Base-by-base conservation (phyloP, 1,284 basidiomycete species). In the Trametes versicolor region DNA sequence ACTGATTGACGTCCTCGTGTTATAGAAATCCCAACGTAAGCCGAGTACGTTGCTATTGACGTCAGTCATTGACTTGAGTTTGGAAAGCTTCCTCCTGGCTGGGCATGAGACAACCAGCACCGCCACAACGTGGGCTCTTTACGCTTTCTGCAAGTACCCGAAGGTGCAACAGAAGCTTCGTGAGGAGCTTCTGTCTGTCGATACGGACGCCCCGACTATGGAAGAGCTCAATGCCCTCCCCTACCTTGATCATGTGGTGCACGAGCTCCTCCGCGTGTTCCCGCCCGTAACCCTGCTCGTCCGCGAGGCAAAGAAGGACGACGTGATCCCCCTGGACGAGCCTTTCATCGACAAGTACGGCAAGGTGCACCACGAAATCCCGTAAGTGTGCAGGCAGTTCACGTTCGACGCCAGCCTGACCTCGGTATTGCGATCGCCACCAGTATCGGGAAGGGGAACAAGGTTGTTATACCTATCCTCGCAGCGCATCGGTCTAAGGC, bases 41-140 rank as follows among this genome's bases (percentile, higher is more conserved):
- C 21, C 43, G 10, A 47, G 13, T 36, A 29, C 5, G 9, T 15
- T 29, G 4, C 6, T 15, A 17, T 13, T 4, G 5, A 6, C 36
- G 12, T 21, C 36, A 10, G 4, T 7, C 32, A 8, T 25, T 55
- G 10, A 43, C 34, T 41, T n/a, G 25, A 17, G 19, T 4, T 17
- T n/a, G 15, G 1, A n/a, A 2, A 74, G 73, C 4, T 89, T 89
- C 76, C 72, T 92, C 1, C 78, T 87, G 4, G 88, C 88, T 4
- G 94, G 94, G 0, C 91, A 95, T 75, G 94, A 95, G 74, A 95
- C 94, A 0, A 82, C 81, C 9, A 67, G 65, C 34, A 71, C 75
- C 3, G 72, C 72, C 2, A 82, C 83, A 0, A 82, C 83, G 0
- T 90, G 88, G 88, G 86, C 87, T 0, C 78, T 96, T 0, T 92